Conservation (phyloP, 495 filamentous ascomycete species). For the Tuber indicum region DNA sequence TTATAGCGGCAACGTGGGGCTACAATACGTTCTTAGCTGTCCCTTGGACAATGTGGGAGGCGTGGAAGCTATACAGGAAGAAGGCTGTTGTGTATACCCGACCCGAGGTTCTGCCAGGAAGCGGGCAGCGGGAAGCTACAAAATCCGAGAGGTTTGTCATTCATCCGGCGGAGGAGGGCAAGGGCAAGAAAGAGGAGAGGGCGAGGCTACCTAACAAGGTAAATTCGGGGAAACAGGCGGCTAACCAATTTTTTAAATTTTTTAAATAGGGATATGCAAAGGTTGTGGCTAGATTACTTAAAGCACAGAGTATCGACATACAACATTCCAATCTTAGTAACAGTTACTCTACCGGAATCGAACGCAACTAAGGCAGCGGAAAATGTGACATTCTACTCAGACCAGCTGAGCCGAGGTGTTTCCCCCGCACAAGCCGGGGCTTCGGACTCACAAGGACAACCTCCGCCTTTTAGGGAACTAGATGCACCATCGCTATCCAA, state of each 20-base stretch:
- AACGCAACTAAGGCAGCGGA: slow-evolving; percentile 31
- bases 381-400: slow-evolving; percentile 29
- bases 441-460: slow-evolving; percentile 9
- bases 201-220: neutral
- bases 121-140: slow-evolving; percentile 36
- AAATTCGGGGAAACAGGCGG: neutral
- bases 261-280: slow-evolving; percentile 34
- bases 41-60: slow-evolving; percentile 40
- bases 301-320: slow-evolving; percentile 30
- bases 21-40: slow-evolving; percentile 39
- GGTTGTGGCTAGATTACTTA: slow-evolving; percentile 37
- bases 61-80: slow-evolving; percentile 40
- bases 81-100: slow-evolving; percentile 37
- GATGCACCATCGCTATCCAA: neutral
- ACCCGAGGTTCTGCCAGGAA: slow-evolving; percentile 36
- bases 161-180: neutral
- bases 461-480: neutral
- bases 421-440: slow-evolving; percentile 5
- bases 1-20: slow-evolving; percentile 38
- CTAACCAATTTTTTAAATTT: neutral
- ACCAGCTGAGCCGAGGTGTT: neutral
- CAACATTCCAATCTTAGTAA: slow-evolving; percentile 25
- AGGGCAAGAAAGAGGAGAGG: neutral
- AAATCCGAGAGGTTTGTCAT: slow-evolving; percentile 33
- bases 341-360: slow-evolving; percentile 36